phyloP scores from a whole-genome alignment of 768 basidiomycete species.

The Rhodotorula kratochvilovae region DNA sequence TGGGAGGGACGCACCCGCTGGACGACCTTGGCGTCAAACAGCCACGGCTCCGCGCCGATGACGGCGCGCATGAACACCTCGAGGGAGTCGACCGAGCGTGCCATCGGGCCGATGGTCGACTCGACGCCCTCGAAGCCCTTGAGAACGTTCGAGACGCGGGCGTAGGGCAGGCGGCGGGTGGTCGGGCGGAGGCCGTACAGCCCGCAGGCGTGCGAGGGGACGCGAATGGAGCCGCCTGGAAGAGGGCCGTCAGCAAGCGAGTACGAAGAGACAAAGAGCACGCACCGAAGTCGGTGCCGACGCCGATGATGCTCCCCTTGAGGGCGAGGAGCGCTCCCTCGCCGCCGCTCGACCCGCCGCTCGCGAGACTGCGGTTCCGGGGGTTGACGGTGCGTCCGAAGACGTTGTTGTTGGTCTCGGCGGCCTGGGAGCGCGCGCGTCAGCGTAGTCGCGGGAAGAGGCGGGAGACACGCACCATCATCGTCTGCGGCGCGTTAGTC shows the following conservation, averaged over 20 bases:
- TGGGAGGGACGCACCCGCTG: not conserved
- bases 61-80: conserved; percentile 58
- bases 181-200: conserved; percentile 50
- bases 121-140: conserved; percentile 13
- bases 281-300: conserved; percentile 42
- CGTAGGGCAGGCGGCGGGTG: conserved; percentile 1
- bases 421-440: no score
- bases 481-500: no score
- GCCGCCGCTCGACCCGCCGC: conserved; percentile 79
- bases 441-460: no score
- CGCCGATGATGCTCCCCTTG: conserved; percentile 41
- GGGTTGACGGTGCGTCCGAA: no score
- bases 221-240: conserved; percentile 63
- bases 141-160: not conserved
- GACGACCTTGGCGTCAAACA: conserved; percentile 58
- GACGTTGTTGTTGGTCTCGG: no score
- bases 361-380: conserved; percentile 59
- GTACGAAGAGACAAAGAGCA: no score
- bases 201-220: conserved; percentile 64
- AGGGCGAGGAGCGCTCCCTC: conserved; percentile 71
- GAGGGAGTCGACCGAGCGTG: conserved; percentile 58
- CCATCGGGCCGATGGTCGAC: conserved; percentile 24
- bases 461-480: no score
- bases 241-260: no score
- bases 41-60: conserved; percentile 62